A percentile compares a stretch with the other conserved stretches of the same genome.
phyloP scores from a whole-genome alignment of 2,329 filamentous ascomycete species.

The Aspergillus pseudotamarii region DNA sequence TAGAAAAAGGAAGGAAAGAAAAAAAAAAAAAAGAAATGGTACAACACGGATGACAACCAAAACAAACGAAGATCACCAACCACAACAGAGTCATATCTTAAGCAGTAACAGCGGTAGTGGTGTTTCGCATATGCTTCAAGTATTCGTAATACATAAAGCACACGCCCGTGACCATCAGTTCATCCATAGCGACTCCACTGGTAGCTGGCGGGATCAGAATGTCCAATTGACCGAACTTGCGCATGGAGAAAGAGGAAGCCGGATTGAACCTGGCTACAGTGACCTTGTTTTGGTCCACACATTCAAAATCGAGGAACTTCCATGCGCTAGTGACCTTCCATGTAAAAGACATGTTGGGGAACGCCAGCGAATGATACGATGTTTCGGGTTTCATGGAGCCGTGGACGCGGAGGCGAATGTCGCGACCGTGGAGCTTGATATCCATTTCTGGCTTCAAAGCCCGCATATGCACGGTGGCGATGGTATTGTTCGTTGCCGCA shows the following conservation, averaged over 20 bases:
- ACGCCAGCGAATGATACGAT: constrained; percentile 1
- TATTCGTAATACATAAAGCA: constrained; percentile 7
- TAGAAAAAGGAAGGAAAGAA: neutral
- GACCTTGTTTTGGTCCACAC: constrained; percentile 6
- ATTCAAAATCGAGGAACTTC: constrained; percentile 13
- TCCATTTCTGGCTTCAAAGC: neutral
- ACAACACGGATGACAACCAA: too few relatives aligned
- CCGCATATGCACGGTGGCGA: constrained; percentile 1
- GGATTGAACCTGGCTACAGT: constrained; percentile 11
- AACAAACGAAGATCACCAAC: too few relatives aligned
- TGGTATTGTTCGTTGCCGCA: neutral
- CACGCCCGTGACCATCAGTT: constrained; percentile 10
- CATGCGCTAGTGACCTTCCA: constrained; percentile 10
- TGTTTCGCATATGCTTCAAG: neutral
- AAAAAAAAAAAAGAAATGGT: too few relatives aligned
- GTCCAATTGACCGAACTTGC: constrained; percentile 9
- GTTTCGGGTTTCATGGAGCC: constrained; percentile 7
- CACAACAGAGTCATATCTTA: too few relatives aligned
- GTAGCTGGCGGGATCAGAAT: constrained; percentile 5
- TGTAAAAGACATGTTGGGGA: neutral
- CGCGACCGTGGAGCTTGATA: neutral
- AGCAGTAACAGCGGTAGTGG: neutral
- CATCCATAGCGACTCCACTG: constrained; percentile 9
- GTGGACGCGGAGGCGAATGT: neutral
- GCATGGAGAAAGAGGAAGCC: constrained; percentile 3